Evolutionary conservation across 2,329 filamentous ascomycete genomes (phyloP).

Genomic region (Colletotrichum sp.): DNA sequence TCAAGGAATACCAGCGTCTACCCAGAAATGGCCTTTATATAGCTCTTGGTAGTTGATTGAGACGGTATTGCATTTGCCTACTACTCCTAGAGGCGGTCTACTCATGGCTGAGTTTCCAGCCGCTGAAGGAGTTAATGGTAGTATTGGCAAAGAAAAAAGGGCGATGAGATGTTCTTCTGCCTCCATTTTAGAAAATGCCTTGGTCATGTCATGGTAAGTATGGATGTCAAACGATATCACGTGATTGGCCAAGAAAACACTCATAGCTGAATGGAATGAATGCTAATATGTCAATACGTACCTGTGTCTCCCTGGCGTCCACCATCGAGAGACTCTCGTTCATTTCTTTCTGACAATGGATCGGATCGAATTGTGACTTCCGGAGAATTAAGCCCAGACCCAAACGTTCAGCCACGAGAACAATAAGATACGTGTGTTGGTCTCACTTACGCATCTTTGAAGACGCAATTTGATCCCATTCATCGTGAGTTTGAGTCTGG

Average conservation of each 20-base stretch:
- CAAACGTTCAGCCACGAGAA: neutral
- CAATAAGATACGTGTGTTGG: neutral
- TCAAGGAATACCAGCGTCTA: neutral
- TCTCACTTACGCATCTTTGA: accelerated
- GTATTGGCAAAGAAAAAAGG: neutral
- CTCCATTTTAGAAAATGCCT: neutral
- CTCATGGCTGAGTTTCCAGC: neutral
- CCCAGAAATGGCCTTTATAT: neutral
- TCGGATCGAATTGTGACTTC: neutral
- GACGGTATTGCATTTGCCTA: neutral
- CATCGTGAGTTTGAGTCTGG: neutral
- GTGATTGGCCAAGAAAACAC: neutral
- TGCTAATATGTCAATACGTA: neutral
- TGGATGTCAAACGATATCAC: neutral
- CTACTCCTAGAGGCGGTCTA: neutral
- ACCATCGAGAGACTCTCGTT: neutral
- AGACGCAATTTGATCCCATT: neutral
- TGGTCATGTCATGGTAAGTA: accelerated
- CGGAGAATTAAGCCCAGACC: neutral
- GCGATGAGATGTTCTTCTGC: neutral
- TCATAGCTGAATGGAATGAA: neutral
- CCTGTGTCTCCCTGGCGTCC: neutral
- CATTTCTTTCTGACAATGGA: neutral
- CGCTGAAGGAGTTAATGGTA: neutral
- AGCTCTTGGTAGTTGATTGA: neutral